Conservation (phyloP, 2,329 filamentous ascomycete species). For the Neocucurbitaria cava region DNA sequence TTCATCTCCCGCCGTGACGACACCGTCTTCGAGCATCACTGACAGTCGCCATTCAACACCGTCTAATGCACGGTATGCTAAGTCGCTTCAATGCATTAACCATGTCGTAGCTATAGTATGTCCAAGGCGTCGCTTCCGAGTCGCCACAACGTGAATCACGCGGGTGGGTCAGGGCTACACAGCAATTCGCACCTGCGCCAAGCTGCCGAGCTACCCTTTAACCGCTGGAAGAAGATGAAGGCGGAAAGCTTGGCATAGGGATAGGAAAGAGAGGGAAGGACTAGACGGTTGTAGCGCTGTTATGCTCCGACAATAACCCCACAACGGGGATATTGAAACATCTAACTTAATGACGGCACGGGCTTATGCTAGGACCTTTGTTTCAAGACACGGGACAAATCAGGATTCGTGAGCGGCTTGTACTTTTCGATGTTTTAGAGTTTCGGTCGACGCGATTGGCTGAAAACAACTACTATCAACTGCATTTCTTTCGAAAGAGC, state of each 20-base stretch:
- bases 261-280: slow-evolving; percentile 12
- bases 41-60: not conserved
- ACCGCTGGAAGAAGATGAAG: slow-evolving; percentile 21
- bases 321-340: slow-evolving; percentile 31
- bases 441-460: slow-evolving; percentile 8
- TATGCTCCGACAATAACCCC: slow-evolving; percentile 18
- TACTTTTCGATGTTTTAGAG: not conserved
- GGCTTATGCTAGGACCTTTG: slow-evolving; percentile 17
- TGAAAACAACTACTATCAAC: not conserved
- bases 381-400: slow-evolving; percentile 30
- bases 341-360: slow-evolving; percentile 29
- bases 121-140: not conserved
- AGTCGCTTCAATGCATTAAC: slow-evolving; percentile 3
- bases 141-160: slow-evolving; percentile 12
- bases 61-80: slow-evolving; percentile 1
- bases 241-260: slow-evolving; percentile 23
- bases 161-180: slow-evolving; percentile 15
- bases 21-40: not conserved
- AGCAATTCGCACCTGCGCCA: slow-evolving; percentile 14
- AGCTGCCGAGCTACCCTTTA: slow-evolving; percentile 26
- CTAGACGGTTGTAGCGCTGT: slow-evolving; percentile 10
- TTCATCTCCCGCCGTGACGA: slow-evolving; percentile 11
- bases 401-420: not conserved
- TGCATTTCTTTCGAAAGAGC: slow-evolving; percentile 8
- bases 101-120: slow-evolving; percentile 7